Evolutionary conservation across 352 stramenopile genomes (phyloP).

Genomic region (Globisporangium cederbergense): DNA sequence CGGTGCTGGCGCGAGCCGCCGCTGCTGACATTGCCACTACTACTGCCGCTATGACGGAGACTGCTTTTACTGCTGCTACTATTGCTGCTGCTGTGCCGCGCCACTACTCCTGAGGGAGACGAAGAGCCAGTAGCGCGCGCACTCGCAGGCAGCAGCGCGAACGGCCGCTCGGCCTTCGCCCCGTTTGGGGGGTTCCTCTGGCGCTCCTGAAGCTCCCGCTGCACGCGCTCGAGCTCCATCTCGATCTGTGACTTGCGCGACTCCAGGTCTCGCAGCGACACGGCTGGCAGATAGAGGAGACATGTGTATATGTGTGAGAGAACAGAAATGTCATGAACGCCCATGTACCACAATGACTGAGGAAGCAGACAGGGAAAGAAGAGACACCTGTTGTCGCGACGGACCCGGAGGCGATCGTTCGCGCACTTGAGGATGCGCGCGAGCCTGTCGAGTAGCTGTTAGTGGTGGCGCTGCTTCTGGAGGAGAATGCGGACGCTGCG

Average conservation of each 20-base stretch:
- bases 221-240: constrained; percentile 20
- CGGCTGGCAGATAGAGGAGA: constrained; percentile 19
- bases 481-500: constrained; percentile 10
- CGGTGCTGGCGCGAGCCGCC: not conserved
- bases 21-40: not conserved
- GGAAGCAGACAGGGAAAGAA: not conserved
- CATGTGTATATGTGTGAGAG: not conserved
- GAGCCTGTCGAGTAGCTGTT: constrained; percentile 8
- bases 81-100: not conserved
- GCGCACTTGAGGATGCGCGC: not conserved
- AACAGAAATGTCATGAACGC: not conserved
- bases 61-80: not conserved
- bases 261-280: constrained; percentile 54
- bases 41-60: not conserved
- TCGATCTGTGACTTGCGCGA: constrained; percentile 52
- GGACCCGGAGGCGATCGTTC: constrained; percentile 14
- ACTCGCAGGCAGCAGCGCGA: constrained; percentile 15
- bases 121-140: constrained; percentile 2
- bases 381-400: constrained; percentile 39
- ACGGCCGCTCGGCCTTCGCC: constrained; percentile 6
- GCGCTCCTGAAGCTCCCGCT: constrained; percentile 16
- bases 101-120: not conserved
- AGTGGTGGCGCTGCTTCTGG: constrained; percentile 8
- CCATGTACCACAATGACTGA: too few relatives aligned
- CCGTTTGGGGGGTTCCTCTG: not conserved